A percentile compares a stretch with the other conserved stretches of the same genome.
Evolutionary conservation across 1,284 basidiomycete species (phyloP).

Genomic region (Fomitopsis betulina): DNA sequence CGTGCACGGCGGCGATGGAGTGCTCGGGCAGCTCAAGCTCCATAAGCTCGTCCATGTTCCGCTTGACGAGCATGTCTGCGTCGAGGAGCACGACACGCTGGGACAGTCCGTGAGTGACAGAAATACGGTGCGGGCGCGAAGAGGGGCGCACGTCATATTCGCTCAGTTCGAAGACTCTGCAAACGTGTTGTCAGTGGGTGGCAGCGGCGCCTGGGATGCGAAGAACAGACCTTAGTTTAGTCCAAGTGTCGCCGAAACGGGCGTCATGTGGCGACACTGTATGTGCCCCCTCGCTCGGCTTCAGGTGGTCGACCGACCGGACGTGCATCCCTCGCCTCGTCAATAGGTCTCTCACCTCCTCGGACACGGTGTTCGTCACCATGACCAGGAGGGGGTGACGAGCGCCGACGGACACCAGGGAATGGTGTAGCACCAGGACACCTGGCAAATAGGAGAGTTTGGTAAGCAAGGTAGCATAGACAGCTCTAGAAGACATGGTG

Average conservation of each 20-base stretch:
- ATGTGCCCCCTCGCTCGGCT: constrained; percentile 50
- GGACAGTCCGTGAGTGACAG: constrained; percentile 6
- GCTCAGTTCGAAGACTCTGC: constrained; percentile 69
- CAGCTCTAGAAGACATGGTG: constrained; percentile 34
- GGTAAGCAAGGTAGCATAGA: constrained; percentile 67
- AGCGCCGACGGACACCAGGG: constrained; percentile 59
- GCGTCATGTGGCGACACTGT: constrained; percentile 47
- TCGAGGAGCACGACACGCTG: constrained; percentile 85
- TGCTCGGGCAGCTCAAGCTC: constrained; percentile 59
- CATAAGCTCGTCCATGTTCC: constrained; percentile 92
- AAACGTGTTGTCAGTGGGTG: not conserved
- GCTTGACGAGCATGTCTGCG: constrained; percentile 85
- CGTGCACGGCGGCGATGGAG: constrained; percentile 84
- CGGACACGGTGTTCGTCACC: constrained; percentile 61
- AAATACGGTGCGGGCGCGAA: not conserved
- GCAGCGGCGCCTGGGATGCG: not conserved
- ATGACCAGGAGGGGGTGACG: constrained; percentile 82
- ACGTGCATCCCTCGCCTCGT: constrained; percentile 47
- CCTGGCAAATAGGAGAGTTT: constrained; percentile 69
- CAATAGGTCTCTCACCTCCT: constrained; percentile 52
- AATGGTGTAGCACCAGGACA: constrained; percentile 68
- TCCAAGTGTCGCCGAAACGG: constrained; percentile 87
- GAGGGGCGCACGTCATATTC: constrained; percentile 64
- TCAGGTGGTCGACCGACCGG: constrained; percentile 56
- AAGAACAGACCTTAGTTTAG: constrained; percentile 69